phyloP scores from a whole-genome alignment of 163 green algal genomes.

The Chlamydomonas reinhardtii region DNA sequence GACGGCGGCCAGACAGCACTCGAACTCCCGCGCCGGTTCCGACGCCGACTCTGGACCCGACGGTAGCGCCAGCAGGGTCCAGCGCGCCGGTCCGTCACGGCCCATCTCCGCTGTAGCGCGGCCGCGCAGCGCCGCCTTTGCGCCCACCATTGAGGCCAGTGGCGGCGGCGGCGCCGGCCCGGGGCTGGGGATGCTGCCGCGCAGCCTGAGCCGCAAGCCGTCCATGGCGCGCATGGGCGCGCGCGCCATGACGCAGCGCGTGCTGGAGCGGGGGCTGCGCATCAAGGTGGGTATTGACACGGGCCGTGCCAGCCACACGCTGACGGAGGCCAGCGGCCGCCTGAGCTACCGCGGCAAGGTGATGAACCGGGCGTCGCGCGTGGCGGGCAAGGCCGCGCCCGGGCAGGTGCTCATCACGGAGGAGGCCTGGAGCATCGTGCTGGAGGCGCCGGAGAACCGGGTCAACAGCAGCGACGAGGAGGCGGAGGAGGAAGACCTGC shows the following conservation, averaged over 20 bases:
- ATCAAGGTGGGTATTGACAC: constrained; percentile 53
- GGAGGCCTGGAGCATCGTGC: neutral
- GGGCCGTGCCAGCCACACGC: neutral
- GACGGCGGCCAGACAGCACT: too few relatives aligned
- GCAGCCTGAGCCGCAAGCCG: neutral
- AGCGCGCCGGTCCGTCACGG: too few relatives aligned
- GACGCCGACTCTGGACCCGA: too few relatives aligned
- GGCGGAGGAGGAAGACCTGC: too few relatives aligned
- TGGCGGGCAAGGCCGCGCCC: constrained; percentile 37
- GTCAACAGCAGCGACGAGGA: neutral
- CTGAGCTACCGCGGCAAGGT: constrained; percentile 54
- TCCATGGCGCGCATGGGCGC: constrained; percentile 22
- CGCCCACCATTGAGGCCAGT: too few relatives aligned
- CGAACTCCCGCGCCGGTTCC: too few relatives aligned
- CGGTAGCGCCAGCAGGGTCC: too few relatives aligned
- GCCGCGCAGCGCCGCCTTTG: too few relatives aligned
- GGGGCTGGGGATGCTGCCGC: neutral
- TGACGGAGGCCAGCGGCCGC: constrained; percentile 38
- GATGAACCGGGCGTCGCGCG: constrained; percentile 52
- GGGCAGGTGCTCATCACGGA: constrained; percentile 51
- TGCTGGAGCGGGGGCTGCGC: constrained; percentile 44
- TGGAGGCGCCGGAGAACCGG: neutral
- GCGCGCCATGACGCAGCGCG: neutral
- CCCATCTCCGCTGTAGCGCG: too few relatives aligned
- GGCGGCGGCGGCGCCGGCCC: neutral